Evolutionary conservation across 495 filamentous ascomycete genomes (phyloP), one percentile per base, ranked within the genome.

Genomic region (Xeromyces bisporus): DNA sequence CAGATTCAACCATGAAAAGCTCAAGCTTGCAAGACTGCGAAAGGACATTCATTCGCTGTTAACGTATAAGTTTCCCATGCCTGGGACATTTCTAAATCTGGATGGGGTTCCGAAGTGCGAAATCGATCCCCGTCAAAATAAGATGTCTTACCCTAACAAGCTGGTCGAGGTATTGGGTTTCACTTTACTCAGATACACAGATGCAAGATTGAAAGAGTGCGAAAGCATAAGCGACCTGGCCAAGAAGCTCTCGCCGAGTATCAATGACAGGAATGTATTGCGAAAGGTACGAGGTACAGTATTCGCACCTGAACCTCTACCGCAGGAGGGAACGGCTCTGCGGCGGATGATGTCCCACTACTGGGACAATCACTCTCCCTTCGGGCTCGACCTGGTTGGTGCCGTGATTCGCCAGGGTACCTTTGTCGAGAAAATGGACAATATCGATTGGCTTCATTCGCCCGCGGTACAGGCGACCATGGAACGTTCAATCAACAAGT

Each of bases 371-470:
- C 61, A 58, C 18, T 71, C 69, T 3, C 55, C 60, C 0, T 85
- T 87, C 38, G 73, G 69, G 1, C 58, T 87, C 2, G 79, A 89
- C 42, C 72, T 93, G 3, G 56, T 73, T 15, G 75, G 75, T 12
- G 84, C 82, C 2, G 80, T 91, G 13, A 67, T 87, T 40, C 70
- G 84, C 1, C 85, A 93, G 44, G 70, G 76, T 1, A 62, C 68
- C 14, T 93, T 92, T 41, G 56, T 85, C 18, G 69, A 80, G 23
- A 91, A 91, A 55, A 89, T 92, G 79, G 62, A 71, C 45, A 60
- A 71, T 23, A 69, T 82, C 31, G 73, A 80, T 56, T 80, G 80
- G 79, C 58, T 85, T 10, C 77, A 77, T 49, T 74, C 70, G 16
- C 71, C 80, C 1, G 59, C 73, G 9, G 55, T 74, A 2, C 41